Evolutionary conservation across 371 early-diverging fungal genomes (phyloP).

Genomic region (Phascolomyces articulosus): DNA sequence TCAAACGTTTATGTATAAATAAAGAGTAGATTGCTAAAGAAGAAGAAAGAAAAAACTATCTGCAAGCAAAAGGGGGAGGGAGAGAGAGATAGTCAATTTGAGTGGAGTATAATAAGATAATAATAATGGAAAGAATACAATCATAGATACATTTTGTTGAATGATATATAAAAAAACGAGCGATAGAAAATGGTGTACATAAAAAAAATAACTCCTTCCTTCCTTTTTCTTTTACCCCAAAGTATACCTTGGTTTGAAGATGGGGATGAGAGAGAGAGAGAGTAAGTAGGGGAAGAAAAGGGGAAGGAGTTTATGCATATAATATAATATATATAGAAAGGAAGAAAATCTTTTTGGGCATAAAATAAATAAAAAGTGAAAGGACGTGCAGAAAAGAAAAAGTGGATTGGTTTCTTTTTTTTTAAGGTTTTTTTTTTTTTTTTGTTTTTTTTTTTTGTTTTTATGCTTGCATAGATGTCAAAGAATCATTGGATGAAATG

Average conservation of each 20-base stretch:
- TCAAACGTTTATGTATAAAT: not conserved
- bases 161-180: constrained; percentile 7
- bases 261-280: too few species aligned
- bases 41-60: not conserved
- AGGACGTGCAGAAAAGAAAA: not conserved
- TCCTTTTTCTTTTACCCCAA: not conserved
- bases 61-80: too few species aligned
- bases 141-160: constrained; percentile 6
- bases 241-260: not conserved
- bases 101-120: too few species aligned
- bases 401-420: too few species aligned
- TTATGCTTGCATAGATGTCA: too few species aligned
- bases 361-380: not conserved
- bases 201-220: not conserved
- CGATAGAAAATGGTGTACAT: not conserved
- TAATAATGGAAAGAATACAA: not conserved
- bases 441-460: too few species aligned
- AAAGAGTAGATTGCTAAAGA: not conserved
- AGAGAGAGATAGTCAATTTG: not conserved
- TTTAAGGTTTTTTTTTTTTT: too few species aligned
- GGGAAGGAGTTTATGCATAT: not conserved
- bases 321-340: not conserved
- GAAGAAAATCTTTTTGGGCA: not conserved
- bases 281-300: too few species aligned
- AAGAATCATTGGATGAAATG: too few species aligned